Percentiles rank a stretch among this genome's conserved stretches.
These are phyloP conservation scores for Ceratocystis destructans DNA, from an alignment of 2,329 filamentous ascomycete species.

Conservation along the genomic window DNA sequence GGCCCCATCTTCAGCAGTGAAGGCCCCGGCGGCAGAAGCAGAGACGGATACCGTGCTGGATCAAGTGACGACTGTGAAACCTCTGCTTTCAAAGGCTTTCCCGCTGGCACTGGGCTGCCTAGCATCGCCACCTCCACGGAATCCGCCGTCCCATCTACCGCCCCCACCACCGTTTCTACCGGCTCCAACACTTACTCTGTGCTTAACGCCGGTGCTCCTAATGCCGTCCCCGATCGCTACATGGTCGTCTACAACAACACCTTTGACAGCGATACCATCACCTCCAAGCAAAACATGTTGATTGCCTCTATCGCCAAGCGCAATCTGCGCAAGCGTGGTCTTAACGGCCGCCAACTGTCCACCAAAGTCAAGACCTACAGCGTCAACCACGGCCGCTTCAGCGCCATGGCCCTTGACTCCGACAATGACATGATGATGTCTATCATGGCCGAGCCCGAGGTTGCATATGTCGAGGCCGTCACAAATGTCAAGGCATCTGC, in stretches of 20 bases:
- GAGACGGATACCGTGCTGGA: no score
- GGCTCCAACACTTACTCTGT: slow-evolving; percentile 33
- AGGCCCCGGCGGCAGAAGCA: neutral
- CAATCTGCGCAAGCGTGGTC: slow-evolving; percentile 40
- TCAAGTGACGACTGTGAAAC: neutral
- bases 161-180: slow-evolving; percentile 21
- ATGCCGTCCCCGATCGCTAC: slow-evolving; percentile 43
- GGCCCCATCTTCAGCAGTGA: slow-evolving; percentile 21
- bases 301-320: slow-evolving; percentile 40
- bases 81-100: neutral
- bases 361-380: slow-evolving; percentile 34
- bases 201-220: slow-evolving; percentile 34
- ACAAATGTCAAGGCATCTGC: slow-evolving; percentile 33
- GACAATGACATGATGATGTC: slow-evolving; percentile 37
- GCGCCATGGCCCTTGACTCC: slow-evolving; percentile 39
- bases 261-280: slow-evolving; percentile 35
- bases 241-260: slow-evolving; percentile 52
- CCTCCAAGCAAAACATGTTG: slow-evolving; percentile 36
- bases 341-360: slow-evolving; percentile 36
- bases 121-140: slow-evolving; percentile 36
- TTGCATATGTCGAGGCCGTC: slow-evolving; percentile 42
- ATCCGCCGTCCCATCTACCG: slow-evolving; percentile 20
- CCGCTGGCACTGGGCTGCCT: slow-evolving; percentile 25
- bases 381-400: slow-evolving; percentile 34
- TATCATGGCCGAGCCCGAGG: slow-evolving; percentile 36